Evolutionary conservation across 176 grass and related monocot genomes (phyloP), one percentile per base, ranked within the genome.

Genomic region (Panicum miliaceum): DNA sequence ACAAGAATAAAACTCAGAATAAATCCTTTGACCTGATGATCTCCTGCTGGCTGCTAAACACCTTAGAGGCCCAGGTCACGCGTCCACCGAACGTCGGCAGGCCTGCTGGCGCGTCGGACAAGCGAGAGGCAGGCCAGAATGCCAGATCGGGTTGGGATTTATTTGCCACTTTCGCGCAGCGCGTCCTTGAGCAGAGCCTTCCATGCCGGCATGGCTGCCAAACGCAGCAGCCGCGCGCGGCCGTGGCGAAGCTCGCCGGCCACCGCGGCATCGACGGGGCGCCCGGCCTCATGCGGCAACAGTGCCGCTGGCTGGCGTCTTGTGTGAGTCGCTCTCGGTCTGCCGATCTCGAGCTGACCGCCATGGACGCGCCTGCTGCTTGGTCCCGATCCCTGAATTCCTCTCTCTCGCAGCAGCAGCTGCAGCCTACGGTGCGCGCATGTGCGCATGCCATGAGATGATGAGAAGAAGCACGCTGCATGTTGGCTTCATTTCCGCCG

Each of bases 211-310:
- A 60, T 26, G n/a, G 23, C 9, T 60, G 59, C 59, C 10, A 8
- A n/a, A 15, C 11, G 27, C 70, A 18, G 45, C 43, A 29, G 70
- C 23, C 43, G 25, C 43, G 11, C 69, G 2, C 29, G 29, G 29
- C 5, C 43, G 69, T 51, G 46, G 70, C 70, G 13, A 12, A 20
- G 18, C 46, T 47, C 69, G 41, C 68, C 36, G 0, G 50, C 22
- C 14, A 5, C 1, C 23, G 66, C 20, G 5, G n/a, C 19, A 9
- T 9, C 29, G 2, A 32, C 29, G 29, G 20, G 22, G 38, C 20
- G 38, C n/a, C 47, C 51, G 16, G 51, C 16, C 46, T 53, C 48
- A 74, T 53, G 71, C 72, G 8, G 72, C 48, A 54, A 56, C 72
- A 74, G 71, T 74, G 27, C 53, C 46, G 70, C n/a, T 29, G 41